phyloP scores from a whole-genome alignment of 495 filamentous ascomycete genomes.

The Endocarpon pusillum region DNA sequence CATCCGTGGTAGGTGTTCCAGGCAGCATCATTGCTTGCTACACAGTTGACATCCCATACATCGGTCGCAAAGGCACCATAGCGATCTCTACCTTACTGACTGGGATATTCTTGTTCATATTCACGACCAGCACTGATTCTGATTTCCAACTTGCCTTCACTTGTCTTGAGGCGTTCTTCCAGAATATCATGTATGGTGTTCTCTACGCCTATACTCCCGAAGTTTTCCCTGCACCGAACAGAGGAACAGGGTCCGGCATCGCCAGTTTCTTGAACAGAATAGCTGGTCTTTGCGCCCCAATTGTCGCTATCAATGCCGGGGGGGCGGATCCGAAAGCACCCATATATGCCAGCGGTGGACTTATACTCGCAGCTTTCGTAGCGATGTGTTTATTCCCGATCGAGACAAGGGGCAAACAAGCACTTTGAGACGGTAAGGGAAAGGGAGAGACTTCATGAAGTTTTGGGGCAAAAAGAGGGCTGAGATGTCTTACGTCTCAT shows the following conservation, averaged over 20 bases:
- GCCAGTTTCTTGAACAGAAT: slow-evolving; percentile 39
- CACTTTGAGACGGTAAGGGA: too few species aligned
- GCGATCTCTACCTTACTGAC: slow-evolving; percentile 34
- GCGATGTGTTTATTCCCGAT: slow-evolving; percentile 36
- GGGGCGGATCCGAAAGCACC: slow-evolving; percentile 26
- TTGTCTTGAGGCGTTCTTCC: slow-evolving; percentile 39
- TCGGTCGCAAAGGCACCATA: slow-evolving; percentile 45
- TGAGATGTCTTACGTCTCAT: too few species aligned
- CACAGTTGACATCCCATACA: slow-evolving; percentile 38
- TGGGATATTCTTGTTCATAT: slow-evolving; percentile 40
- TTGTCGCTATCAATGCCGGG: slow-evolving; percentile 36
- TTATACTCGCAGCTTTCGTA: slow-evolving; percentile 33
- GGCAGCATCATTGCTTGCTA: slow-evolving; percentile 37
- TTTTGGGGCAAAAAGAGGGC: too few species aligned
- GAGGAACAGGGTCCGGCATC: slow-evolving; percentile 42
- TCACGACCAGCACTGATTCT: slow-evolving; percentile 32
- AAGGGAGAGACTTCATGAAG: too few species aligned
- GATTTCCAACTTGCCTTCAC: slow-evolving; percentile 33
- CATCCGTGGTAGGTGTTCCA: slow-evolving; percentile 38
- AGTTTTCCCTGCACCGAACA: slow-evolving; percentile 40
- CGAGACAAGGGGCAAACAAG: slow-evolving; percentile 34
- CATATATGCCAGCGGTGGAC: slow-evolving; percentile 32
- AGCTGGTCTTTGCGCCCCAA: slow-evolving; percentile 37
- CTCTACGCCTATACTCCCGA: slow-evolving; percentile 45
- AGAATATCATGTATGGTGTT: slow-evolving; percentile 48